These are phyloP conservation scores for Cocos nucifera DNA, from an alignment of 176 grass and related monocot species.

Conservation along the genomic window DNA sequence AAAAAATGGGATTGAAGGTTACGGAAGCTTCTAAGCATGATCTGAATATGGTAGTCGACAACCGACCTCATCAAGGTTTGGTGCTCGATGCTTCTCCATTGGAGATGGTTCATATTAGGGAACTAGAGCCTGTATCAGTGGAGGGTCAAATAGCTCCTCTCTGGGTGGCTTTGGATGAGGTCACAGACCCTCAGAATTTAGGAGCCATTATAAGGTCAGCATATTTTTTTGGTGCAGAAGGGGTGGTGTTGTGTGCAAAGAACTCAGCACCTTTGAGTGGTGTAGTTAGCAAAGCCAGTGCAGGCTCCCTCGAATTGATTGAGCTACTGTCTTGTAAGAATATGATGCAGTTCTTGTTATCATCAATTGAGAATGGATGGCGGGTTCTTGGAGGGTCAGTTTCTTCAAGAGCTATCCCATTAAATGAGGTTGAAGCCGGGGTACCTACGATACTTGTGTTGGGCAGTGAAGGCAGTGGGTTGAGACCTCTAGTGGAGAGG, in stretches of 20 bases:
- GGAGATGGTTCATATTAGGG: constrained; percentile 75
- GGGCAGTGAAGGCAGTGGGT: constrained; percentile 87
- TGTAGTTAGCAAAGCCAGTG: constrained; percentile 93
- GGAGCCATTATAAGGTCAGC: constrained; percentile 95
- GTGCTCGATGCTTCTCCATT: constrained; percentile 85
- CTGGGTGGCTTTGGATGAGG: constrained; percentile 92
- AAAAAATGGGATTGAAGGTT: constrained; percentile 63
- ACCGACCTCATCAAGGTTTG: constrained; percentile 85
- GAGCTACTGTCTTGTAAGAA: constrained; percentile 88
- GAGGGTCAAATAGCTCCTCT: constrained; percentile 48
- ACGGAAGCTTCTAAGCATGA: constrained; percentile 78
- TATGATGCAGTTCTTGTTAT: constrained; percentile 97
- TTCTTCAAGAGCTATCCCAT: constrained; percentile 58
- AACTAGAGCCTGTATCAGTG: constrained; percentile 50
- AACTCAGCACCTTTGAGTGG: constrained; percentile 95
- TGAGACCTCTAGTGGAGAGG: constrained; percentile 78
- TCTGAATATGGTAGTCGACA: constrained; percentile 86
- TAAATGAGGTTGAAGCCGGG: constrained; percentile 50
- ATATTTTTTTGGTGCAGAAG: constrained; percentile 80
- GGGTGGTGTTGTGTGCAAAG: constrained; percentile 77
- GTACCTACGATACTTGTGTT: constrained; percentile 83
- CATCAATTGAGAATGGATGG: constrained; percentile 85
- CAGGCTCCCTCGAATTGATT: constrained; percentile 83
- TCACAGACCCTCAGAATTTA: constrained; percentile 97
- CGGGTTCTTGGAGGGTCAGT: constrained; percentile 80